Base-by-base conservation (phyloP, 306 rosid species). In the Sicyos edulis region DNA sequence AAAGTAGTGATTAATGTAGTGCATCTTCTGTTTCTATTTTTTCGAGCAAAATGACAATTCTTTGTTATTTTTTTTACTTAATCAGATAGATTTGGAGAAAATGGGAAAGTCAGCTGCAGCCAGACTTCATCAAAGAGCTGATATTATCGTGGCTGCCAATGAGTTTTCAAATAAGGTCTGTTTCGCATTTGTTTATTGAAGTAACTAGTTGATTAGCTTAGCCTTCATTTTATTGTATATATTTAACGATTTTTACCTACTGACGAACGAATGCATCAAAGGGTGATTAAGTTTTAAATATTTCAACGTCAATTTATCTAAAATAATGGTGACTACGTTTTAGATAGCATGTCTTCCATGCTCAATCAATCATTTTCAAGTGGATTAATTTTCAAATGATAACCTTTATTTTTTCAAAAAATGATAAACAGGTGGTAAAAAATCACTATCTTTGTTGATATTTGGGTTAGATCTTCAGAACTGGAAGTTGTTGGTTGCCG, bases 131-230 rank as follows among this genome's bases (percentile, higher is more conserved):
- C 66, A 74, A 74, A 72, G 77, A 62, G 57, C 80, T 76, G 79
- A 74, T 52, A 78, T 60, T 78, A 75, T 74, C 61, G 49, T 71
- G 74, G 59, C 71, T 54, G 56, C 69, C 59, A 80, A 68, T 76
- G 80, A 79, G 47, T 50, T 60, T 62, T 19, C 80, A 17, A 64
- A 62, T 56, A 83, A 83, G 88, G 90, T 79, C 79, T 1, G 4
- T 64, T 70, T 64, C 69, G 70, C 34, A 54, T 73, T 50, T 55
- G 14, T 60, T 29, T 21, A 22, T 49, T 49, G 17, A 66, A 45
- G n/a, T 47, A 47, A 67, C 15, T 67, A 22, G 56, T 49, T 24
- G 7, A 3, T 68, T 14, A 26, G 37, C 37, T 32, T 32, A 32
- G 15, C 22, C 53, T 65, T 60, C 6, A 15, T 61, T 65, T 65